Evolutionary conservation across 108 stramenopile species (phyloP).

Genomic region (Nannochloropsis oceanica): DNA sequence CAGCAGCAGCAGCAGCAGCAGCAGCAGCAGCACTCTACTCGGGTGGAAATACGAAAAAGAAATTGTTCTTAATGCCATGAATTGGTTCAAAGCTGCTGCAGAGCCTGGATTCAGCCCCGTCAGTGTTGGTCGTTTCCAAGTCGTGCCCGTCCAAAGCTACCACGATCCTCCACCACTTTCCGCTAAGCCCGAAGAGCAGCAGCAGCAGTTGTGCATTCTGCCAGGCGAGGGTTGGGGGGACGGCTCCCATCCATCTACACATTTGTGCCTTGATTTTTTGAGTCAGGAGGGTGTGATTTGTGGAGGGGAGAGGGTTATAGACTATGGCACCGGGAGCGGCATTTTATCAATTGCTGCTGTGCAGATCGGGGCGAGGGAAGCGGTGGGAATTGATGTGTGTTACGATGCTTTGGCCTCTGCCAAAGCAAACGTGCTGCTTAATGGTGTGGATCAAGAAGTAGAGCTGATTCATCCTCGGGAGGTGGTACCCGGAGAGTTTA

Average conservation of each 20-base stretch:
- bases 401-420: background rate
- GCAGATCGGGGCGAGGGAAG: background rate
- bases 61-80: background rate
- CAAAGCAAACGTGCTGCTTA: background rate
- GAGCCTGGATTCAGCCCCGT: background rate
- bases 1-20: no score
- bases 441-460: conserved; percentile 1
- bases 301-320: background rate
- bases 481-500: background rate
- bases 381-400: background rate
- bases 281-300: background rate
- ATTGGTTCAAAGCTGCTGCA: background rate
- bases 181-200: background rate
- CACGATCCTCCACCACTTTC: background rate
- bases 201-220: background rate
- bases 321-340: background rate
- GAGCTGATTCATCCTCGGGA: conserved; percentile 2
- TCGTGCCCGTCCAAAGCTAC: conserved; percentile 7
- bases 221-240: conserved; percentile 24
- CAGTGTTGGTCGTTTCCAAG: background rate
- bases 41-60: background rate
- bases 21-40: background rate
- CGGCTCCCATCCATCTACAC: conserved; percentile 14
- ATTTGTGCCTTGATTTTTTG: conserved; percentile 14
- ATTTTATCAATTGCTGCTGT: background rate